A percentile compares a stretch with the other conserved stretches of the same genome.
Evolutionary conservation across 495 filamentous ascomycete genomes (phyloP).

Genomic region (Penicillium cinerascens): DNA sequence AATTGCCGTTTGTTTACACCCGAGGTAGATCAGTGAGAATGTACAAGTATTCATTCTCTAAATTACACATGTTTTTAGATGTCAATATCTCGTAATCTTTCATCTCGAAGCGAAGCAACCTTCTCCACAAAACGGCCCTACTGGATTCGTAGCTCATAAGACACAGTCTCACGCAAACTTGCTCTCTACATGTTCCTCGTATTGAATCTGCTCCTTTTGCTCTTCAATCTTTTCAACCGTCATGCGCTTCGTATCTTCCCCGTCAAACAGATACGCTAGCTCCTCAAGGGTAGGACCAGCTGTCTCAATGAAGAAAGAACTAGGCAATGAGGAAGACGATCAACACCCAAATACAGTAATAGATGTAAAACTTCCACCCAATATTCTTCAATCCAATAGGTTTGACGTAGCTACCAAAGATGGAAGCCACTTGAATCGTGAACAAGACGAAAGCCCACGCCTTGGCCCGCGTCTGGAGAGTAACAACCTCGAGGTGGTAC

Average conservation of each 20-base stretch:
- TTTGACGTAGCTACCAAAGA: conserved; percentile 53
- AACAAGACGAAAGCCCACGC: conserved; percentile 62
- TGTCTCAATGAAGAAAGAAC: conserved; percentile 64
- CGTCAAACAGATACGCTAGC: conserved; percentile 41
- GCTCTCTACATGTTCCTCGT: conserved; percentile 15
- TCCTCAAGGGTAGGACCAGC: conserved; percentile 61
- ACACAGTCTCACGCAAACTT: conserved; percentile 4
- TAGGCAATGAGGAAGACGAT: conserved; percentile 55
- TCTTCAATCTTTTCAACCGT: conserved; percentile 16
- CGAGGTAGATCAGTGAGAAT: no score
- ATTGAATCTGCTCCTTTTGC: conserved; percentile 15
- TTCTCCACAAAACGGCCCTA: no score
- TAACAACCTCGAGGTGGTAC: conserved; percentile 60
- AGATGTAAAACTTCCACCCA: conserved; percentile 56
- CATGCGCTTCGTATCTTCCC: conserved; percentile 11
- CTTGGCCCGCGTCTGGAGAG: conserved; percentile 62
- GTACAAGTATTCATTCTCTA: no score
- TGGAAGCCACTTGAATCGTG: conserved; percentile 55
- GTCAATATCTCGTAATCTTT: no score
- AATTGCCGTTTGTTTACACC: no score
- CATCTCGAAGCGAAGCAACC: no score
- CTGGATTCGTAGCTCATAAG: background rate
- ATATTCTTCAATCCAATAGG: conserved; percentile 51
- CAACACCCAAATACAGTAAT: conserved; percentile 58
- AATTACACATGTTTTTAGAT: no score